These are phyloP conservation scores for Cercophora samala DNA, from an alignment of 495 filamentous ascomycete genomes.

Conservation along the genomic window DNA sequence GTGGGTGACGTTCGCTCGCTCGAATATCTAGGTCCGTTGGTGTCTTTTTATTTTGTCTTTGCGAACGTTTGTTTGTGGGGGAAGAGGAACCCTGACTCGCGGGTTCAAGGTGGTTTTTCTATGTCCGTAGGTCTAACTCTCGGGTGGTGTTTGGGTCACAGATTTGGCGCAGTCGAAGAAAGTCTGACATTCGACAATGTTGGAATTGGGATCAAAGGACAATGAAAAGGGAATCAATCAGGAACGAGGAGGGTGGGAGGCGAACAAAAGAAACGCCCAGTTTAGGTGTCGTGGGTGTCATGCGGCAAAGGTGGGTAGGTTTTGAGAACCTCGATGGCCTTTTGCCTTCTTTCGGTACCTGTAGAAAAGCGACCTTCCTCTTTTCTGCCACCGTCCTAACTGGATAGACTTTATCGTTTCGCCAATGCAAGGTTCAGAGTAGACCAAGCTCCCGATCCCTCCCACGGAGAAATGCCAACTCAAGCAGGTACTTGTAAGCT, in stretches of 20 bases:
- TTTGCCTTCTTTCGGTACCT: not conserved
- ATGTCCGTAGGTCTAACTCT: not conserved
- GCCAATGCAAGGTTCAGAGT: not conserved
- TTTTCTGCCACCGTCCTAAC: not conserved
- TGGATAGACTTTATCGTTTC: not conserved
- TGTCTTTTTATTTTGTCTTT: not conserved
- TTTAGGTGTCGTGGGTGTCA: not conserved
- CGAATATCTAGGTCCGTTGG: not conserved
- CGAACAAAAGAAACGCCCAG: not conserved
- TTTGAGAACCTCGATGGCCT: constrained; percentile 15
- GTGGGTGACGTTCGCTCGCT: not conserved
- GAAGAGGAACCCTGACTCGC: constrained; percentile 1
- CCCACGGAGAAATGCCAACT: not conserved
- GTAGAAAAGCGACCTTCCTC: not conserved
- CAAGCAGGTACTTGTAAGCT: not conserved
- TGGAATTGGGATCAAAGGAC: not conserved
- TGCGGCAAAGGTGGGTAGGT: not conserved
- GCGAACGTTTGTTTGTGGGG: not conserved
- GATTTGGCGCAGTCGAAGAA: not conserved
- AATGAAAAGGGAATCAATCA: not conserved
- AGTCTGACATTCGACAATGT: not conserved
- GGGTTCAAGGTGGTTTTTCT: not conserved
- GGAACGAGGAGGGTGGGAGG: not conserved
- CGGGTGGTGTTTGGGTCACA: not conserved
- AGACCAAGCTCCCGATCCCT: not conserved